Evolutionary conservation across 495 filamentous ascomycete genomes (phyloP), one percentile per base, ranked within the genome.

Genomic region (Aspergillus cavernicola): DNA sequence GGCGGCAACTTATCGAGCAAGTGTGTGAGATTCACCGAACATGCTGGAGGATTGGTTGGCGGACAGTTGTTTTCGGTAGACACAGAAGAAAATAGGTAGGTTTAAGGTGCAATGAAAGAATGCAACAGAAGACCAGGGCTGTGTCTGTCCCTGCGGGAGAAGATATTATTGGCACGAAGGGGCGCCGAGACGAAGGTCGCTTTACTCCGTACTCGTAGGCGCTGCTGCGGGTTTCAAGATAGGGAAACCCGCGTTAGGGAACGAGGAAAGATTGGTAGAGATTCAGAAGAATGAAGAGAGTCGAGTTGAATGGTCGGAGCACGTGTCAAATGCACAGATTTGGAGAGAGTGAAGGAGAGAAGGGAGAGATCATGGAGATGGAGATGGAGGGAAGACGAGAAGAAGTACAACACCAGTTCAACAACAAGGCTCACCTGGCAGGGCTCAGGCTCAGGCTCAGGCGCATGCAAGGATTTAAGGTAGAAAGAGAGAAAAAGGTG

Each of bases 1-100:
- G 48, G 51, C 49, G 55, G 64, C 58, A 58, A 60, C 19, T 67
- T 66, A 73, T 59, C 63, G 59, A 52, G 53, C 60, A 58, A 48
- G 55, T 40, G 55, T 55, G 56, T 54, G 55, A 50, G 57, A 50
- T 51, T 51, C 57, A 58, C 63, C 61, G 43, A 42, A 55, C 67
- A 71, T 73, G 59, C 52, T 71, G 58, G 45, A 57, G 18, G 19
- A 26, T 32, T 46, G 33, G 37, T 37, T 45, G 55, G 40, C 40
- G 47, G 36, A 39, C 36, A 42, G 22, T 42, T 33, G 44, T 42
- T 35, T n/a, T 41, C 5, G 40, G 32, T 29, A 31, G 28, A 39
- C 31, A 37, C 38, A 56, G 40, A n/a, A n/a, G n/a, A n/a, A 22
- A 23, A 42, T 19, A 37, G 37, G 24, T 33, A n/a, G n/a, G 6